Evolutionary conservation across 1,284 basidiomycete genomes (phyloP).

Genomic region (Trichosporon ovoides): DNA sequence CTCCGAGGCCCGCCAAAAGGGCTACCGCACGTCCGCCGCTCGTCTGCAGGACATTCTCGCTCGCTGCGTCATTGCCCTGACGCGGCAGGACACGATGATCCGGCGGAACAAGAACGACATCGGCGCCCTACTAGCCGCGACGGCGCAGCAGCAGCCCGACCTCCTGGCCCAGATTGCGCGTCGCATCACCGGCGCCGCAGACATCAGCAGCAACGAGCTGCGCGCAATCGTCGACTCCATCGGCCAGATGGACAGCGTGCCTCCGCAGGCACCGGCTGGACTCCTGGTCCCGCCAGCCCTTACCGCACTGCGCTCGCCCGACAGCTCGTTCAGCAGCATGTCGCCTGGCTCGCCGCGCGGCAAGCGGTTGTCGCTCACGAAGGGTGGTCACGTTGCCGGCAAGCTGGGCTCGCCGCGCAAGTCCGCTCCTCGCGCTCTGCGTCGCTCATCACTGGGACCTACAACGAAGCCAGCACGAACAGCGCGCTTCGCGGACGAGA

Average conservation of each 20-base stretch:
- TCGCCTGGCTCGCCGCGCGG: constrained; percentile 30
- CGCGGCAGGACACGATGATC: constrained; percentile 67
- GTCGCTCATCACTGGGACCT: neutral
- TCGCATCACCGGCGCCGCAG: neutral
- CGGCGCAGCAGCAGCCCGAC: neutral
- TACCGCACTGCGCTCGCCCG: neutral
- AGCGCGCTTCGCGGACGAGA: constrained; percentile 14
- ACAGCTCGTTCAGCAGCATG: constrained; percentile 39
- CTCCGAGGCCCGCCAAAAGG: constrained; percentile 64
- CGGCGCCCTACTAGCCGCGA: constrained; percentile 11
- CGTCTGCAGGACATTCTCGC: constrained; percentile 68
- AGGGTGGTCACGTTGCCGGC: constrained; percentile 11
- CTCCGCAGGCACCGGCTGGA: neutral
- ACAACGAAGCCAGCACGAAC: neutral
- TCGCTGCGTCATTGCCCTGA: constrained; percentile 52
- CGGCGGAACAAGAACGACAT: constrained; percentile 61
- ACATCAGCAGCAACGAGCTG: constrained; percentile 5
- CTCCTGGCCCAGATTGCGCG: neutral
- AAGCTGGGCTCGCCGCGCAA: constrained; percentile 9
- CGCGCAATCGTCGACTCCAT: constrained; percentile 1
- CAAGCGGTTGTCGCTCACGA: constrained; percentile 15
- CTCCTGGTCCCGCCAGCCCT: neutral
- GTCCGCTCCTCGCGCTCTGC: neutral
- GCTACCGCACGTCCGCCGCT: constrained; percentile 60
- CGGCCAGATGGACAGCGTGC: constrained; percentile 1